A percentile compares a stretch with the other conserved stretches of the same genome.
Conservation (phyloP, 208 protist genomes). For the Leishmania major region DNA sequence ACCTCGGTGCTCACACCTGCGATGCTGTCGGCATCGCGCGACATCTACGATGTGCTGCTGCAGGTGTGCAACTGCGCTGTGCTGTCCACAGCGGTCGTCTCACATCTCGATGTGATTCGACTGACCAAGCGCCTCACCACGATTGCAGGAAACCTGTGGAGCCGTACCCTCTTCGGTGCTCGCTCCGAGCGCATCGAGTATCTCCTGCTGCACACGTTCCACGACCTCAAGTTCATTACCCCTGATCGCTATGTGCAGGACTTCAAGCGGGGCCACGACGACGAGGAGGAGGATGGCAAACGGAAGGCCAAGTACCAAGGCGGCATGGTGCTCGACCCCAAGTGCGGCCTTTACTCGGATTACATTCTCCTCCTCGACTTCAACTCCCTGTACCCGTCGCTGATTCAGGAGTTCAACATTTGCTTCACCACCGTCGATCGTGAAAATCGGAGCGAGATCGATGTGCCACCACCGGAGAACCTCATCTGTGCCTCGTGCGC, state of each 20-base stretch:
- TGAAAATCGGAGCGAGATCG: conserved; percentile 32
- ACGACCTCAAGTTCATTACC: conserved; percentile 94
- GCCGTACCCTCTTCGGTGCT: conserved; percentile 91
- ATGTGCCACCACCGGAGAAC: conserved; percentile 71
- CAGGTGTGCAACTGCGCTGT: conserved; percentile 78
- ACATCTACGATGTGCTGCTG: conserved; percentile 69
- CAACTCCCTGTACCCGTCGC: conserved; percentile 99
- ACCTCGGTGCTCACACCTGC: conserved; percentile 48
- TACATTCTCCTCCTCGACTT: conserved; percentile 99
- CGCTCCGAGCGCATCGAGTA: conserved; percentile 99
- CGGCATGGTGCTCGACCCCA: conserved; percentile 97
- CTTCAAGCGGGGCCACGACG: conserved; percentile 61
- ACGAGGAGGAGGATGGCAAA: conserved; percentile 77
- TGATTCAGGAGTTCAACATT: conserved; percentile 99
- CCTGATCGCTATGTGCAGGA: conserved; percentile 93
- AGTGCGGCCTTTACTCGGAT: conserved; percentile 98
- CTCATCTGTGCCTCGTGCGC: conserved; percentile 82
- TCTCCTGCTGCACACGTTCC: conserved; percentile 97
- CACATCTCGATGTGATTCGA: conserved; percentile 96
- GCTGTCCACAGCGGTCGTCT: conserved; percentile 85
- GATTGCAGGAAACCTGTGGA: conserved; percentile 97
- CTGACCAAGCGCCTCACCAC: conserved; percentile 98
- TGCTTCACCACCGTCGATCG: conserved; percentile 99
- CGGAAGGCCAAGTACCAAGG: conserved; percentile 92
- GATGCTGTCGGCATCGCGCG: conserved; percentile 41